phyloP scores from a whole-genome alignment of 225 moss, liverwort and hornwort species.

The Sphagnum contortum region DNA sequence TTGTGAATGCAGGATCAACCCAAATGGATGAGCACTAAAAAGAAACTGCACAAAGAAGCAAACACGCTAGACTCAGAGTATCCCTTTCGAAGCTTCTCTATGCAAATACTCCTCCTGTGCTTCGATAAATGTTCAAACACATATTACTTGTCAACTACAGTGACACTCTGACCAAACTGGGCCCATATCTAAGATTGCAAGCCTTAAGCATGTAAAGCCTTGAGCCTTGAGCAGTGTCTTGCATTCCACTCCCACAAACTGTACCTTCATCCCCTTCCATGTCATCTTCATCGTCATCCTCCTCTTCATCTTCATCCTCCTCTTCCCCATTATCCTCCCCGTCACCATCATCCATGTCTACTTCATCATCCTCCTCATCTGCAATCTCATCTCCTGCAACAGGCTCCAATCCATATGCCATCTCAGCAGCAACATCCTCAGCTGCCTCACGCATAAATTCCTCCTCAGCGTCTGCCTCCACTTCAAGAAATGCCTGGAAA shows the following conservation, averaged over 20 bases:
- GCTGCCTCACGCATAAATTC: slow-evolving; percentile 94
- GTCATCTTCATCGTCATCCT: slow-evolving; percentile 88
- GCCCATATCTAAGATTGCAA: too few species aligned
- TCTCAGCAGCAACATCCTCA: slow-evolving; percentile 96
- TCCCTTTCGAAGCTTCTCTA: too few species aligned
- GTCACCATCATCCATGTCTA: slow-evolving; percentile 61
- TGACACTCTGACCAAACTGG: too few species aligned
- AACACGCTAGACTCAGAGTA: too few species aligned
- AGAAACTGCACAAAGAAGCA: slow-evolving; percentile 8
- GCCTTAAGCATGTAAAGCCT: too few species aligned
- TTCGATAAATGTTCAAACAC: too few species aligned
- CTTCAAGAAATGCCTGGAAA: slow-evolving; percentile 51
- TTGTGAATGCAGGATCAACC: slow-evolving; percentile 76
- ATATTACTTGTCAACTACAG: too few species aligned
- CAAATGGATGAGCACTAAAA: slow-evolving; percentile 68
- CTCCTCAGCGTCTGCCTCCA: slow-evolving; percentile 50
- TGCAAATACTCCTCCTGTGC: too few species aligned
- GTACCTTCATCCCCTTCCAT: slow-evolving; percentile 79
- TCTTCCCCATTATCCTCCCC: slow-evolving; percentile 80
- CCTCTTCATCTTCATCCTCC: slow-evolving; percentile 90
- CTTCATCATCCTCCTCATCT: slow-evolving; percentile 85
- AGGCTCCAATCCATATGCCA: slow-evolving; percentile 96
- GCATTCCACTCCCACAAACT: too few species aligned
- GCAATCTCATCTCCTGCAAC: slow-evolving; percentile 73
- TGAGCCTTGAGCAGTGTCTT: too few species aligned